Conservation (phyloP, 2,329 filamentous ascomycete genomes). For the Colletotrichum caudatum region DNA sequence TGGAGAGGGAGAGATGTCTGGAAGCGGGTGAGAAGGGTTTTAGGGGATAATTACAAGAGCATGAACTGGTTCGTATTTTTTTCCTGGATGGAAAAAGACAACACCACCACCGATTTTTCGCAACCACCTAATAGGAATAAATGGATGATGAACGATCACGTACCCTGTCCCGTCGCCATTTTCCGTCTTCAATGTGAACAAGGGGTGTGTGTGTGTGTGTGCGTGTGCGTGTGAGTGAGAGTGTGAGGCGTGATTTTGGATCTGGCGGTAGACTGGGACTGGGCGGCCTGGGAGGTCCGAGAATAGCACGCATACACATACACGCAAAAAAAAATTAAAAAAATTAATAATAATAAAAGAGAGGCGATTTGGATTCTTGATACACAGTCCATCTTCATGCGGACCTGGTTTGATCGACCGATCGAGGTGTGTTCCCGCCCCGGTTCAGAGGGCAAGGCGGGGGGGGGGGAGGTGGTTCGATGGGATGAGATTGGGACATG, state of each 20-base stretch:
- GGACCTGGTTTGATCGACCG: constrained; percentile 9
- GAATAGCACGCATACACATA: too few relatives aligned
- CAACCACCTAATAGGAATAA: constrained; percentile 46
- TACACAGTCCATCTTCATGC: neutral
- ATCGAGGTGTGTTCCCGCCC: neutral
- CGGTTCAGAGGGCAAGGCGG: neutral
- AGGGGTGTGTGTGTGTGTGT: neutral
- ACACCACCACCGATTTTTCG: constrained; percentile 42
- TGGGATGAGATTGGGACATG: too few relatives aligned
- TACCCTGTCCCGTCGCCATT: neutral
- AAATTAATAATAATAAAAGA: too few relatives aligned
- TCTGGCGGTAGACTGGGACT: neutral
- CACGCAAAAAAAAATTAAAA: too few relatives aligned
- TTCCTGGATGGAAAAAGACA: constrained; percentile 52
- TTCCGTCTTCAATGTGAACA: neutral
- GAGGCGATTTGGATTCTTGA: neutral
- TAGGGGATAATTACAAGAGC: constrained; percentile 43
- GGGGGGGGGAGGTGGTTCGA: neutral
- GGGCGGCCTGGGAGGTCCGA: neutral
- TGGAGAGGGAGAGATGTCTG: neutral
- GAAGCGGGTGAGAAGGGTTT: constrained; percentile 23
- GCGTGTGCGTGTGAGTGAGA: neutral
- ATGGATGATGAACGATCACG: constrained; percentile 42
- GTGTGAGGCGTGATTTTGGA: neutral
- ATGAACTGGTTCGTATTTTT: constrained; percentile 65